These are phyloP conservation scores for Plasmodium malariae DNA, from an alignment of 169 alveolate species.

Conservation along the genomic window DNA sequence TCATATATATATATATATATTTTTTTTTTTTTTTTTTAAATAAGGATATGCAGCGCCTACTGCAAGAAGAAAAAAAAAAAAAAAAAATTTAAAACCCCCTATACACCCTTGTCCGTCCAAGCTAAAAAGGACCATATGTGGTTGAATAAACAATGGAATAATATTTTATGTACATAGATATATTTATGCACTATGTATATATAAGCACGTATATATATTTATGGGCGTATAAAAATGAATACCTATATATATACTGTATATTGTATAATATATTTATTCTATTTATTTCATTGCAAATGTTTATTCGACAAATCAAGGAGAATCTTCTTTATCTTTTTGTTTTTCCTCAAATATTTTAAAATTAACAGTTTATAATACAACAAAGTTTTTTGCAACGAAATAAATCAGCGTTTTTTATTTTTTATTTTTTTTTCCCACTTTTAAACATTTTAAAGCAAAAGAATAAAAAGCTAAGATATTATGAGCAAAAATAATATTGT, in stretches of 20 bases:
- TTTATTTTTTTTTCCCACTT: no score
- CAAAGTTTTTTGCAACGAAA: no score
- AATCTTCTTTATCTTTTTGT: no score
- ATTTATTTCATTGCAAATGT: no score
- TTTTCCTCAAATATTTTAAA: no score
- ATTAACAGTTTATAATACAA: no score
- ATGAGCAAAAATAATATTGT: no score
- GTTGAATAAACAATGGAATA: no score
- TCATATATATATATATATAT: background rate
- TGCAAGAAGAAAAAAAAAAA: background rate
- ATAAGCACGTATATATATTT: background rate
- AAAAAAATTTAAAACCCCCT: conserved; percentile 1
- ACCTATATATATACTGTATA: background rate
- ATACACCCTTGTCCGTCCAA: background rate
- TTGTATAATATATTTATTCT: background rate
- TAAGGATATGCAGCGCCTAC: background rate
- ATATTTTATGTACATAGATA: background rate
- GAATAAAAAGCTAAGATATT: no score
- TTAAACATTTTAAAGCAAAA: no score
- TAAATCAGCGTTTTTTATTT: no score
- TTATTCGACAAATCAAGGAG: no score
- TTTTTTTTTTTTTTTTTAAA: conserved; percentile 4
- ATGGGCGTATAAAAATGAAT: background rate
- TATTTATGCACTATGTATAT: background rate
- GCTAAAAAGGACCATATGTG: background rate